phyloP scores from a whole-genome alignment of 2,329 filamentous ascomycete species.

The Botrytis byssoidea region DNA sequence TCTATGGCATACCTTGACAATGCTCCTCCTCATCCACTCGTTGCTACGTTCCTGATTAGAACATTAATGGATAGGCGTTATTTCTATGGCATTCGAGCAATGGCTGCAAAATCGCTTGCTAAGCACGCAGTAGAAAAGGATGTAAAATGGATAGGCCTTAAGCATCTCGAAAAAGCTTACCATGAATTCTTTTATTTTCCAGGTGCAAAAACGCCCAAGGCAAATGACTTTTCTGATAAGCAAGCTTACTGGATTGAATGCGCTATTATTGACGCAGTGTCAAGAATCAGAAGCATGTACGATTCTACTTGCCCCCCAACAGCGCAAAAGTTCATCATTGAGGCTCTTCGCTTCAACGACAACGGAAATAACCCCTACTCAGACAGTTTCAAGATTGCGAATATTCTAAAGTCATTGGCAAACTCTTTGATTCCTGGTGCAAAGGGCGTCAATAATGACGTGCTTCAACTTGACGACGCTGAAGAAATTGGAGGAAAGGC shows the following conservation, averaged over 20 bases:
- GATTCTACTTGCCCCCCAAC: slow-evolving; percentile 74
- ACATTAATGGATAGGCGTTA: slow-evolving; percentile 91
- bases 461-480: slow-evolving; percentile 42
- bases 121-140: slow-evolving; percentile 68
- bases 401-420: slow-evolving; percentile 65
- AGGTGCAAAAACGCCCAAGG: slow-evolving; percentile 72
- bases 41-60: slow-evolving; percentile 83
- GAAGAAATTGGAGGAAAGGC: slow-evolving; percentile 45
- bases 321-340: slow-evolving; percentile 80
- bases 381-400: slow-evolving; percentile 85
- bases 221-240: slow-evolving; percentile 90
- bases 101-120: slow-evolving; percentile 77
- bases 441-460: slow-evolving; percentile 34
- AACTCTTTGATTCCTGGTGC: slow-evolving; percentile 55
- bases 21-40: slow-evolving; percentile 70
- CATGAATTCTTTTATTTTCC: slow-evolving; percentile 84
- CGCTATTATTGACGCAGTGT: slow-evolving; percentile 77
- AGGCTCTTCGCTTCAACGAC: slow-evolving; percentile 90
- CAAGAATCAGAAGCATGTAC: slow-evolving; percentile 57
- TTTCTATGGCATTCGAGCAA: slow-evolving; percentile 85
- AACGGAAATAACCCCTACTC: slow-evolving; percentile 88
- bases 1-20: slow-evolving; percentile 72
- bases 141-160: slow-evolving; percentile 73
- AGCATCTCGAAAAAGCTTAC: slow-evolving; percentile 82
- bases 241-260: slow-evolving; percentile 81